phyloP scores from a whole-genome alignment of 768 basidiomycete genomes.

The Clavulina sp. region DNA sequence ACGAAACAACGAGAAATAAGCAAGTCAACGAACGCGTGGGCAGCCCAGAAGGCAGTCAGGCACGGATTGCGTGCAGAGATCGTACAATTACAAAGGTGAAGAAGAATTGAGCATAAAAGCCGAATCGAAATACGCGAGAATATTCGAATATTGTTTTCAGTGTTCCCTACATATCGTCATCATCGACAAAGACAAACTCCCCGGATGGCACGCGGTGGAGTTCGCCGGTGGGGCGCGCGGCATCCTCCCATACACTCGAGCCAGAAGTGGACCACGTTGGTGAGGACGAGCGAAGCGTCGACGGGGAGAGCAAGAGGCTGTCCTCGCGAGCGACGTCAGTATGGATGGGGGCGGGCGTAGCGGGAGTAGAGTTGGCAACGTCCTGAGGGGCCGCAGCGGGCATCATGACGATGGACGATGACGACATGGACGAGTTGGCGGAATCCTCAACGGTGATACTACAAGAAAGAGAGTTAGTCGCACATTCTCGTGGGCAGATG shows the following conservation, averaged over 20 bases:
- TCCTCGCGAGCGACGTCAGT: neutral
- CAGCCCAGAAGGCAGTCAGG: no score
- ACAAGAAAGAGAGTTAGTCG: neutral
- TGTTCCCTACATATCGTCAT: no score
- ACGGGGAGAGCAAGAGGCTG: neutral
- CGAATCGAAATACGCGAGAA: no score
- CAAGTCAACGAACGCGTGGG: no score
- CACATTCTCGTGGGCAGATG: neutral
- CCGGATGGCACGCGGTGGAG: neutral
- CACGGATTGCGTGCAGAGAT: no score
- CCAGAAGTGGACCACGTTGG: neutral
- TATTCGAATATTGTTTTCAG: no score
- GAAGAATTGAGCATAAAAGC: no score
- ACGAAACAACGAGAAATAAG: no score
- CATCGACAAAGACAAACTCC: neutral
- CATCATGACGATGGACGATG: slow-evolving; percentile 52
- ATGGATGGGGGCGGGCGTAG: no score
- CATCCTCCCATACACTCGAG: neutral
- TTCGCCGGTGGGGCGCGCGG: neutral
- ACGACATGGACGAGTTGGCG: slow-evolving; percentile 28
- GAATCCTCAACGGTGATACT: neutral
- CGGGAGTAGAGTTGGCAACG: no score
- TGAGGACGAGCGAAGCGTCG: neutral
- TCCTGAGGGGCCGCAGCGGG: slow-evolving; percentile 23
- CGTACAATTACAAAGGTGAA: no score